phyloP scores from a whole-genome alignment of 768 basidiomycete genomes.

The Cystoderma amianthinum region DNA sequence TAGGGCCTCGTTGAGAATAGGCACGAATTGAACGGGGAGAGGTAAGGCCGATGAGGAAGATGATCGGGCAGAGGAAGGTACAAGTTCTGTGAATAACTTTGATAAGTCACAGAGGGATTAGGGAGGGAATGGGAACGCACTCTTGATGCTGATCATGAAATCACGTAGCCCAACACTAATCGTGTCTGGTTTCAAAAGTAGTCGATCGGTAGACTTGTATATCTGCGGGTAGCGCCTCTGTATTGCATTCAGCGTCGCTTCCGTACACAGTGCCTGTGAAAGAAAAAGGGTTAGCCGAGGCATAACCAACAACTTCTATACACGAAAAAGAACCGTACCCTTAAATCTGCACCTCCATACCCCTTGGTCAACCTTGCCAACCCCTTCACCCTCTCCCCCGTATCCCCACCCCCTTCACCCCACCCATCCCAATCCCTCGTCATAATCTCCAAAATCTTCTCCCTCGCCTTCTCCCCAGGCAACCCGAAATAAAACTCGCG shows the following conservation, averaged over 20 bases:
- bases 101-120: constrained; percentile 1
- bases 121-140: constrained; percentile 45
- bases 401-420: constrained; percentile 32
- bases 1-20: constrained; percentile 64
- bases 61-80: constrained; percentile 92
- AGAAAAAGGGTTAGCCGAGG: no score
- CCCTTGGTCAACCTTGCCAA: constrained; percentile 91
- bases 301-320: no score
- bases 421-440: constrained; percentile 87
- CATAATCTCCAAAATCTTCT: constrained; percentile 87
- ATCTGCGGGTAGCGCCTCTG: constrained; percentile 96
- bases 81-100: constrained; percentile 61
- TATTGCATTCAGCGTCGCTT: constrained; percentile 93
- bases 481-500: constrained; percentile 97
- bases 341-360: constrained; percentile 93
- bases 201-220: constrained; percentile 84
- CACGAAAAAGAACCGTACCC: constrained; percentile 51
- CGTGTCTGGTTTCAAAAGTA: constrained; percentile 78
- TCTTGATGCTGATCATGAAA: constrained; percentile 96
- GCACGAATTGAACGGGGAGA: constrained; percentile 77
- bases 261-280: constrained; percentile 84
- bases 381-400: constrained; percentile 63
- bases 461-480: constrained; percentile 76
- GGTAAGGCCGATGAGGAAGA: constrained; percentile 81
- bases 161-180: constrained; percentile 83